Percentiles rank a stretch among this genome's conserved stretches.
These are phyloP conservation scores for Przewalskia tangutica DNA, from an alignment of 257 asterid species.

Conservation along the genomic window DNA sequence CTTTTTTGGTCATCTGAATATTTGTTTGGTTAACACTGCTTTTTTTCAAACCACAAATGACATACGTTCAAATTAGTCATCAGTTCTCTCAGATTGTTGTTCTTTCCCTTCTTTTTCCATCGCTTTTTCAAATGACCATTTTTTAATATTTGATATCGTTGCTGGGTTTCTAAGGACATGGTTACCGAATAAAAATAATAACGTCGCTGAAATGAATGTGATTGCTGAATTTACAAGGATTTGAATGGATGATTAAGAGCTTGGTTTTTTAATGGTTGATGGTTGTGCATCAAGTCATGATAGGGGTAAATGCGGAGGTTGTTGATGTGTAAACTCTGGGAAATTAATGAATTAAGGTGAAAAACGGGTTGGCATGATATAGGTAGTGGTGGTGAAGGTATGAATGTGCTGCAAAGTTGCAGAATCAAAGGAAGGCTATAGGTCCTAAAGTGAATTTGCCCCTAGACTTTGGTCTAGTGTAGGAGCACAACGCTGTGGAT, in stretches of 20 bases:
- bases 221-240: not conserved
- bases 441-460: not conserved
- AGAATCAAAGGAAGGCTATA: not conserved
- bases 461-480: not conserved
- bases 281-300: not conserved
- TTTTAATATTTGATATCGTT: no score
- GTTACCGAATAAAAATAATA: not conserved
- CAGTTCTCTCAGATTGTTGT: not conserved
- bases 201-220: not conserved
- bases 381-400: not conserved
- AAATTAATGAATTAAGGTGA: not conserved
- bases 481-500: not conserved
- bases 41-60: not conserved
- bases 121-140: not conserved
- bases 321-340: not conserved
- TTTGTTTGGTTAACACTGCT: not conserved
- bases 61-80: not conserved
- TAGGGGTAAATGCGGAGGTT: not conserved
- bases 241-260: not conserved
- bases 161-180: not conserved
- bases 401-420: not conserved
- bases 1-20: not conserved
- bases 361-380: not conserved
- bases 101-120: not conserved
- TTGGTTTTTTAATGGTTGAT: not conserved